Conservation (phyloP, 176 grass and related monocot genomes). For the Oryza glumipatula region DNA sequence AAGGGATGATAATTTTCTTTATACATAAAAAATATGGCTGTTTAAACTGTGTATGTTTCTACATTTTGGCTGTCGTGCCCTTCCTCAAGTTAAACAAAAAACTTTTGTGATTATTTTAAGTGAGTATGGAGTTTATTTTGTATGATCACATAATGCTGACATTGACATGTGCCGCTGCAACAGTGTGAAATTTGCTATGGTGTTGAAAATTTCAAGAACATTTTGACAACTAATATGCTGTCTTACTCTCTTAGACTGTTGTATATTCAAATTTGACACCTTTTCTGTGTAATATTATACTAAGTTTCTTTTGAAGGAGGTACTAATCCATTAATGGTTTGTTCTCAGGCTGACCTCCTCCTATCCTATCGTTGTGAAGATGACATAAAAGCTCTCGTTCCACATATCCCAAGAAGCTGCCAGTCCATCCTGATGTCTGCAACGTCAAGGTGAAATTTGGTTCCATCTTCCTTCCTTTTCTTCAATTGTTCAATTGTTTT, state of each 20-base stretch:
- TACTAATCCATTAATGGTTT: slow-evolving; percentile 49
- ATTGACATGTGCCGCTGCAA: neutral
- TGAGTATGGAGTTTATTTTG: neutral
- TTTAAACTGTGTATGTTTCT: neutral
- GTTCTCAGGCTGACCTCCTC: slow-evolving; percentile 87
- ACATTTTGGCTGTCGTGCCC: neutral
- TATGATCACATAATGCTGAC: slow-evolving; percentile 11
- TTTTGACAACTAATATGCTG: neutral
- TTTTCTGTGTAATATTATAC: slow-evolving; percentile 10
- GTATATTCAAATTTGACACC: neutral
- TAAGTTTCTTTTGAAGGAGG: slow-evolving; percentile 33
- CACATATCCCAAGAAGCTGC: slow-evolving; percentile 86
- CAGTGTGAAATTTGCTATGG: slow-evolving; percentile 14
- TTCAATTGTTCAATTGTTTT: slow-evolving; percentile 5
- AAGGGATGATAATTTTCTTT: neutral
- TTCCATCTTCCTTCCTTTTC: slow-evolving; percentile 27
- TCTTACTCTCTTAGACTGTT: neutral
- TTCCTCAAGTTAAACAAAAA: neutral
- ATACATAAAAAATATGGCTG: neutral
- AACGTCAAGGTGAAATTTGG: slow-evolving; percentile 76
- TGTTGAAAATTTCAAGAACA: slow-evolving; percentile 10
- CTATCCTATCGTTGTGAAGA: slow-evolving; percentile 93
- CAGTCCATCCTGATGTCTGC: slow-evolving; percentile 98
- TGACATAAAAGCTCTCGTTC: slow-evolving; percentile 77
- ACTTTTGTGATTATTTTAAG: neutral